A percentile compares a stretch with the other conserved stretches of the same genome.
Evolutionary conservation across 495 filamentous ascomycete species (phyloP).

Genomic region (Aspergillus cavernicola): DNA sequence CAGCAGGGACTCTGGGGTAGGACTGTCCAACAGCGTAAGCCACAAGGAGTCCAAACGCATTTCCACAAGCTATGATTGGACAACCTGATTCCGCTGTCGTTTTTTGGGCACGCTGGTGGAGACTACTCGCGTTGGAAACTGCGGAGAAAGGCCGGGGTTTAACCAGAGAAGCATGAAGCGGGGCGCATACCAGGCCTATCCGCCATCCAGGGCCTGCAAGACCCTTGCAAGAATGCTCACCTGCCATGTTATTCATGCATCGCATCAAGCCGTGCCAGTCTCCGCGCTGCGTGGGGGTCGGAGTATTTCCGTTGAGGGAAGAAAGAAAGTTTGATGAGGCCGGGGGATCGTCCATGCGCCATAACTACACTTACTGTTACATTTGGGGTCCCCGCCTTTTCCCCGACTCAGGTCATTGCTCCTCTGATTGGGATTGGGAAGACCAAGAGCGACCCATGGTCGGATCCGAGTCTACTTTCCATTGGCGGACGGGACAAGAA

Average conservation of each 20-base stretch:
- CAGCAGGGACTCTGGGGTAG: neutral
- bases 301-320: constrained; percentile 13
- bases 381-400: neutral
- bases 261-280: neutral
- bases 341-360: constrained; percentile 8
- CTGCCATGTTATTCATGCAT: constrained; percentile 1
- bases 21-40: neutral
- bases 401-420: neutral
- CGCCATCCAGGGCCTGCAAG: neutral
- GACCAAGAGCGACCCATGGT: neutral
- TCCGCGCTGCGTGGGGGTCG: constrained; percentile 11
- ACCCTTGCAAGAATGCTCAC: neutral
- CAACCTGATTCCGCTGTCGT: neutral
- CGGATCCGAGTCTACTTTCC: neutral
- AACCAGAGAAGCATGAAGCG: neutral
- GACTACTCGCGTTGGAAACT: neutral
- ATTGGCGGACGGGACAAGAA: neutral
- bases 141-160: constrained; percentile 16
- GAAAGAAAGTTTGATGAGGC: too few relatives aligned
- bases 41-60: neutral
- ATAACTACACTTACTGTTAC: too few relatives aligned
- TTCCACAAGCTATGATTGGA: neutral
- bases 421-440: neutral
- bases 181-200: neutral
- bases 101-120: neutral